Percentiles rank a stretch among this genome's conserved stretches.
These are phyloP conservation scores for Salvia miltiorrhiza DNA, from an alignment of 257 asterid genomes.

Conservation along the genomic window DNA sequence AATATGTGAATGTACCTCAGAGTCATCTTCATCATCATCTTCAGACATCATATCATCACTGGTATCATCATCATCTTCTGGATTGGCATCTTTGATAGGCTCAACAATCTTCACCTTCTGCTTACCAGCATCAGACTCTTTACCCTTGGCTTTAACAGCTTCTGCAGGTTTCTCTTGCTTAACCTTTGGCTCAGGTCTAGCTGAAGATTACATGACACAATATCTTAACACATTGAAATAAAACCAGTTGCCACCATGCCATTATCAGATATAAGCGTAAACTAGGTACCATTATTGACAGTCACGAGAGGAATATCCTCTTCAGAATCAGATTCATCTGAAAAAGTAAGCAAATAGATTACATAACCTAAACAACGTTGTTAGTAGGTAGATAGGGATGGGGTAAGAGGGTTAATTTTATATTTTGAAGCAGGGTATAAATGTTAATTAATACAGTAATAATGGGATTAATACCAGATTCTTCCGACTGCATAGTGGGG, in stretches of 20 bases:
- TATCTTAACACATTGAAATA: background rate
- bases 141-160: constrained; percentile 42
- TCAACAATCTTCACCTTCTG: constrained; percentile 70
- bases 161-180: constrained; percentile 50
- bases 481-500: constrained; percentile 34
- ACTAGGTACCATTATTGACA: constrained; percentile 45
- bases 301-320: constrained; percentile 45
- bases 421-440: too few relatives aligned
- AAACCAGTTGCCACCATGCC: background rate
- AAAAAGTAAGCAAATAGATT: background rate
- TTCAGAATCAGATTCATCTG: constrained; percentile 60
- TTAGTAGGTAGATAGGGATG: background rate
- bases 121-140: constrained; percentile 49
- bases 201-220: constrained; percentile 20
- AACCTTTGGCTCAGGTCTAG: constrained; percentile 34
- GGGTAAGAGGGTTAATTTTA: background rate
- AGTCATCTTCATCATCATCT: constrained; percentile 44
- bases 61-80: constrained; percentile 30
- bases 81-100: constrained; percentile 41
- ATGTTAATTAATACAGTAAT: background rate
- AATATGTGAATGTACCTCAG: constrained; percentile 29
- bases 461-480: constrained; percentile 31
- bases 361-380: background rate
- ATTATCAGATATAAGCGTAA: background rate
- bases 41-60: constrained; percentile 55